Conservation (phyloP, 768 basidiomycete species). For the Pleurotus giganteus region DNA sequence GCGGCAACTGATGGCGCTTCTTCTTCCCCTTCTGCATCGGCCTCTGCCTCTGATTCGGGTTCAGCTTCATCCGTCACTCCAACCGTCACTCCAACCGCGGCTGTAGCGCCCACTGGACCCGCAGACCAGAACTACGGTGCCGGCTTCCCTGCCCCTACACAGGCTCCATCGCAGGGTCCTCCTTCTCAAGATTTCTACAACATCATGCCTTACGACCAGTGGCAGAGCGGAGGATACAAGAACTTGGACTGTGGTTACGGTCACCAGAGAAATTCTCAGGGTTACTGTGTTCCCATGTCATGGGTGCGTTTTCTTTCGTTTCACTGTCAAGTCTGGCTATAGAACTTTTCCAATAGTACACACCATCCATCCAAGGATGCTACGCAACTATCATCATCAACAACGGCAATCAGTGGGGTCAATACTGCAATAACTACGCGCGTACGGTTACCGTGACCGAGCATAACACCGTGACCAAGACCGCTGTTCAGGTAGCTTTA, state of each 20-base stretch:
- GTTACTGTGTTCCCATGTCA: constrained; percentile 48
- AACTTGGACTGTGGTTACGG: constrained; percentile 72
- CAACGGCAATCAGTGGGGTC: constrained; percentile 22
- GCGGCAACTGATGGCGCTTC: constrained; percentile 15
- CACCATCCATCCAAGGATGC: constrained; percentile 44
- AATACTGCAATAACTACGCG: constrained; percentile 23
- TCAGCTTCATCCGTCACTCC: constrained; percentile 21
- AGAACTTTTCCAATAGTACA: constrained; percentile 28
- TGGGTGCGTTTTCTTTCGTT: constrained; percentile 47
- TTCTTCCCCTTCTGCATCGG: constrained; percentile 17
- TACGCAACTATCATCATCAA: constrained; percentile 67
- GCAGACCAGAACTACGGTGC: constrained; percentile 22
- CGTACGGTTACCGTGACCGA: constrained; percentile 37
- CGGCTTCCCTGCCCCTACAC: constrained; percentile 27
- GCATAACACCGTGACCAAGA: constrained; percentile 29
- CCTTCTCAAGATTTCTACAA: constrained; percentile 38
- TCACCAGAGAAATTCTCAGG: constrained; percentile 52
- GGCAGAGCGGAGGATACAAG: constrained; percentile 62
- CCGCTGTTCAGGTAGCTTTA: constrained; percentile 17
- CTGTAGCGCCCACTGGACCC: constrained; percentile 19
- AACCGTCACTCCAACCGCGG: constrained; percentile 20
- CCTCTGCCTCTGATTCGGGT: constrained; percentile 18
- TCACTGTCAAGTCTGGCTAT: constrained; percentile 7
- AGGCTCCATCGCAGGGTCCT: constrained; percentile 28
- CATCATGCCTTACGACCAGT: constrained; percentile 58